Percentiles rank a stretch among this genome's conserved stretches.
Conservation (phyloP, 2,329 filamentous ascomycete genomes). For the Fusarium keratoplasticum region DNA sequence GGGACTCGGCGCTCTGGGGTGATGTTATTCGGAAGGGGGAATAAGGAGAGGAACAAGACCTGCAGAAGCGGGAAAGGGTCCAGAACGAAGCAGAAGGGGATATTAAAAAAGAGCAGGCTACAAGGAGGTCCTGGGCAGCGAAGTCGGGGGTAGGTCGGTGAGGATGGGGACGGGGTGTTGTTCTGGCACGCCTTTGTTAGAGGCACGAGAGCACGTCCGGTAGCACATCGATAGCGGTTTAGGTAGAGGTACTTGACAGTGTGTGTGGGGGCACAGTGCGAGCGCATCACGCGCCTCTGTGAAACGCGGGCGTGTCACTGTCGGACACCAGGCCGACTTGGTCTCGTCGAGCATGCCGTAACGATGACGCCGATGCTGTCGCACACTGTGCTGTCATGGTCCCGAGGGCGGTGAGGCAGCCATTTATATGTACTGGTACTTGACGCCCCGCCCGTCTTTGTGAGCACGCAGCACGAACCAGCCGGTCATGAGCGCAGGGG, state of each 20-base stretch:
- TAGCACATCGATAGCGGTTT: slow-evolving; percentile 32
- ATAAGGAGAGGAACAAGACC: neutral
- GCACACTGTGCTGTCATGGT: slow-evolving; percentile 35
- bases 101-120: slow-evolving; percentile 29
- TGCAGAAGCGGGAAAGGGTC: slow-evolving; percentile 6
- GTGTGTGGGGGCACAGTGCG: slow-evolving; percentile 37
- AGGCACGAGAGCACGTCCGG: slow-evolving; percentile 41
- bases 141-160: slow-evolving; percentile 39
- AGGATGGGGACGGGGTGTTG: slow-evolving; percentile 28
- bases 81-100: slow-evolving; percentile 14
- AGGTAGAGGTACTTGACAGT: slow-evolving; percentile 32
- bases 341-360: slow-evolving; percentile 5
- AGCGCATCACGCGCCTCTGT: slow-evolving; percentile 14
- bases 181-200: slow-evolving; percentile 35
- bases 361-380: slow-evolving; percentile 34
- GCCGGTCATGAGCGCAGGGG: slow-evolving; percentile 42
- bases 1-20: slow-evolving; percentile 14
- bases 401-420: slow-evolving; percentile 27
- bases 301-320: neutral
- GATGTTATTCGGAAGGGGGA: slow-evolving; percentile 20
- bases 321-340: neutral
- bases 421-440: slow-evolving; percentile 29
- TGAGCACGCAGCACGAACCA: slow-evolving; percentile 34
- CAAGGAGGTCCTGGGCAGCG: slow-evolving; percentile 26
- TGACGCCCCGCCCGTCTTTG: slow-evolving; percentile 25